These are phyloP conservation scores for Ganoderma lucidum DNA, from an alignment of 1,284 basidiomycete genomes.

Conservation along the genomic window DNA sequence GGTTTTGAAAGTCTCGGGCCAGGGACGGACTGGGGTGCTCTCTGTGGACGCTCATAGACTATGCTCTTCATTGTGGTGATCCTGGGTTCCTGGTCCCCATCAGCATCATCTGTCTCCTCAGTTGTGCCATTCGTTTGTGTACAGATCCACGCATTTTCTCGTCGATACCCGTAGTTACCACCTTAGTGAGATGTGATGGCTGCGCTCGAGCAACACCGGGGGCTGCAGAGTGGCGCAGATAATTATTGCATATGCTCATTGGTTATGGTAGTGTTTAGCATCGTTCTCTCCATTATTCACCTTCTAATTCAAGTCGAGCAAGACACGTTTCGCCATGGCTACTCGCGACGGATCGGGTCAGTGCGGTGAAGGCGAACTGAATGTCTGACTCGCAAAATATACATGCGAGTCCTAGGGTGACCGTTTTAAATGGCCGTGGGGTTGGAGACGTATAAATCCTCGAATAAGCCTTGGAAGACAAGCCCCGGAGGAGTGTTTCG, in stretches of 20 bases:
- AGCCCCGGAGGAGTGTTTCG: background rate
- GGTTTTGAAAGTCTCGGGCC: slow-evolving; percentile 6
- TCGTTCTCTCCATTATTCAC: background rate
- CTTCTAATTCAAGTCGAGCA: background rate
- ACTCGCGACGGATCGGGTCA: background rate
- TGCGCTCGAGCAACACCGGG: slow-evolving; percentile 15
- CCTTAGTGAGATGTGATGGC: slow-evolving; percentile 33
- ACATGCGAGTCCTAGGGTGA: too few relatives aligned
- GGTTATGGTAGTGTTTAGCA: slow-evolving; percentile 4
- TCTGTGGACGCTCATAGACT: slow-evolving; percentile 33
- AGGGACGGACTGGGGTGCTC: slow-evolving; percentile 12
- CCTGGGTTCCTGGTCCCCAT: slow-evolving; percentile 12
- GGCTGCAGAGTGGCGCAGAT: slow-evolving; percentile 19
- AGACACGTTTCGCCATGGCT: background rate
- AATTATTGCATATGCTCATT: slow-evolving; percentile 25
- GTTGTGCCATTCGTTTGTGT: slow-evolving; percentile 34
- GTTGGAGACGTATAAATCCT: background rate
- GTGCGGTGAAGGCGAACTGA: background rate
- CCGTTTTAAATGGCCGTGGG: background rate
- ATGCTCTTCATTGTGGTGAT: slow-evolving; percentile 28
- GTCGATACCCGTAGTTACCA: slow-evolving; percentile 40
- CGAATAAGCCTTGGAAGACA: background rate
- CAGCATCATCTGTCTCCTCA: slow-evolving; percentile 23
- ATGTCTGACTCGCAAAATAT: background rate
- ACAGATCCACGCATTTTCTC: slow-evolving; percentile 32